Base-by-base conservation (phyloP, 1,284 basidiomycete genomes). In the Kwoniella shivajii region DNA sequence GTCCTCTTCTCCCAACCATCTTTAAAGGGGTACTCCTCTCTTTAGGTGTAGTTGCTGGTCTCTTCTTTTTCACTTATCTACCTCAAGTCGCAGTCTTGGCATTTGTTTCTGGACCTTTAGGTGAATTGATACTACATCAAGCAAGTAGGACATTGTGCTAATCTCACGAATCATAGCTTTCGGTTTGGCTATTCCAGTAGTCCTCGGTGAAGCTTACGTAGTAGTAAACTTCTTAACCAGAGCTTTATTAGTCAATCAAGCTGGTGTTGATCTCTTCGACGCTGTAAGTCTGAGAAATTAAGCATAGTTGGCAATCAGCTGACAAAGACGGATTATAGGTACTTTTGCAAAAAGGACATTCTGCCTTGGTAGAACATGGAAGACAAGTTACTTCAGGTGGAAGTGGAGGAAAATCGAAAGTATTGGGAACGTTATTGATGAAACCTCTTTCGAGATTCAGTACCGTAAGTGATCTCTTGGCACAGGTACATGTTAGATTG, bases 71-170 rank as follows among this genome's bases (percentile, higher is more conserved):
- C 74, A 84, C 85, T 38, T 89, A 86, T 73, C 69, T 88, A 14
- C 87, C 87, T 1, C 86, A 87, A 71, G 83, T 85, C 36, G 85
- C 84, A 29, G 75, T 88, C 54, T 83, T 87, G 36, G 82, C 84
- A 1, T 58, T 87, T 45, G 80, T 88, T 63, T 83, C 83, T 0
- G 86, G 86, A 0, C 85, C 86, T 2, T 74, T 88, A 26, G 78
- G 78, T 75, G 37, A 37, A 33, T 31, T 16, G 13, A 37, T 9
- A 7, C 27, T 29, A 27, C 18, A 36, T 42, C 20, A 24, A 58
- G 24, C 54, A 39, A 18, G 1, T 29, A 3, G 14, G 38, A 39
- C 38, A 10, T 9, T 20, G 10, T 14, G 18, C 18, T 39, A 39
- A 39, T 24, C 26, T 9, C 20, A 11, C 13, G 10, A 20, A 13